A percentile compares a stretch with the other conserved stretches of the same genome.
These are phyloP conservation scores for Asterionellopsis glacialis DNA, from an alignment of 108 stramenopile species.

Conservation along the genomic window DNA sequence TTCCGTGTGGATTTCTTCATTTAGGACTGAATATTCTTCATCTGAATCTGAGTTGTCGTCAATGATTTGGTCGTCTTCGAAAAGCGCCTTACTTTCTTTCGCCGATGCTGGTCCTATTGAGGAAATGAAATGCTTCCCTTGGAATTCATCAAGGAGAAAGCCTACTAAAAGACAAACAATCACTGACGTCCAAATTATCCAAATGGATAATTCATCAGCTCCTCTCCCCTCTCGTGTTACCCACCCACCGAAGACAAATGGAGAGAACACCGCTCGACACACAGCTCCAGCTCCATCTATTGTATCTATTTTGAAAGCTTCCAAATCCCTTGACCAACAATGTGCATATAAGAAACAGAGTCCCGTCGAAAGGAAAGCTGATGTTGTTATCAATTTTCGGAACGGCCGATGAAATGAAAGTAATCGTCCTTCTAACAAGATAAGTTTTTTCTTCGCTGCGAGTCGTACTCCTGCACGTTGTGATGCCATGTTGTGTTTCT, in stretches of 20 bases:
- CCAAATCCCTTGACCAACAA: slow-evolving; percentile 35
- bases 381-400: slow-evolving; percentile 29
- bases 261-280: not conserved
- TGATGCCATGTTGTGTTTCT: not conserved
- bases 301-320: slow-evolving; percentile 1
- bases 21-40: not conserved
- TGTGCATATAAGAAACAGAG: slow-evolving; percentile 41
- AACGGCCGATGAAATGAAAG: slow-evolving; percentile 44
- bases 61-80: not conserved
- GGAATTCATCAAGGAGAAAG: not conserved
- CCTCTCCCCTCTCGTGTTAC: not conserved
- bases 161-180: not conserved
- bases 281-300: slow-evolving; percentile 2
- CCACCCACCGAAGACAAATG: slow-evolving; percentile 1
- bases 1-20: no score
- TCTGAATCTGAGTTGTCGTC: not conserved
- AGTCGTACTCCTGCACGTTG: not conserved
- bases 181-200: not conserved
- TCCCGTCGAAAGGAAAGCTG: slow-evolving; percentile 22
- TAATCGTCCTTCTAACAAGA: slow-evolving; percentile 9
- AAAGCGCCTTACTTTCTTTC: not conserved
- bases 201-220: slow-evolving; percentile 1
- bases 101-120: not conserved
- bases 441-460: slow-evolving; percentile 3
- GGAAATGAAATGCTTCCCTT: not conserved